These are phyloP conservation scores for Bryum argenteum DNA, from an alignment of 225 moss, liverwort and hornwort species.

Conservation along the genomic window DNA sequence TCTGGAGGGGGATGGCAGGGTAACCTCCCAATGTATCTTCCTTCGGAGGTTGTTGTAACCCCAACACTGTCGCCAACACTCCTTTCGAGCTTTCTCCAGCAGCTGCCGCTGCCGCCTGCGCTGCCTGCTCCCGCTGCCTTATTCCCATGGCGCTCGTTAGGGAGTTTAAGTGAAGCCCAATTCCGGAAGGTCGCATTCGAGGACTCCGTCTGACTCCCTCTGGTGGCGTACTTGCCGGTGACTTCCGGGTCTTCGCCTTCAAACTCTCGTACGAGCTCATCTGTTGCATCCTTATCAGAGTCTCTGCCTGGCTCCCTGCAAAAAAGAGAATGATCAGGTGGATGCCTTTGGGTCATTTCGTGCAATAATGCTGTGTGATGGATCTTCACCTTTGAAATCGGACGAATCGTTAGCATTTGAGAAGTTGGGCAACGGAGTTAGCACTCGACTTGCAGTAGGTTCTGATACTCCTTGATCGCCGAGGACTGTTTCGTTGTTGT, in stretches of 20 bases:
- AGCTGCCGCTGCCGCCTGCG: background rate
- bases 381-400: slow-evolving; percentile 33
- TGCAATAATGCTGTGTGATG: background rate
- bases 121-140: slow-evolving; percentile 50
- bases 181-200: slow-evolving; percentile 59
- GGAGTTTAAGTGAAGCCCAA: slow-evolving; percentile 86
- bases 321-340: too few relatives aligned
- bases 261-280: slow-evolving; percentile 46
- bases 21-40: slow-evolving; percentile 44
- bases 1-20: slow-evolving; percentile 41
- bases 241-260: slow-evolving; percentile 33
- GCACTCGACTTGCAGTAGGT: slow-evolving; percentile 56
- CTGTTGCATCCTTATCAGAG: slow-evolving; percentile 54
- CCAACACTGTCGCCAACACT: slow-evolving; percentile 67
- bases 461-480: slow-evolving; percentile 68
- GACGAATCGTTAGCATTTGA: slow-evolving; percentile 37
- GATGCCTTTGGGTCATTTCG: background rate
- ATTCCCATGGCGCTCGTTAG: slow-evolving; percentile 67
- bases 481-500: slow-evolving; percentile 44
- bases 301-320: slow-evolving; percentile 46
- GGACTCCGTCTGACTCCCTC: slow-evolving; percentile 43
- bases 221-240: slow-evolving; percentile 32
- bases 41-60: slow-evolving; percentile 56
- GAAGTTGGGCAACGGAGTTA: slow-evolving; percentile 25
- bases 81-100: slow-evolving; percentile 62